Evolutionary conservation across 2,329 filamentous ascomycete genomes (phyloP), one percentile per base, ranked within the genome.

Genomic region (Phoma sp.): DNA sequence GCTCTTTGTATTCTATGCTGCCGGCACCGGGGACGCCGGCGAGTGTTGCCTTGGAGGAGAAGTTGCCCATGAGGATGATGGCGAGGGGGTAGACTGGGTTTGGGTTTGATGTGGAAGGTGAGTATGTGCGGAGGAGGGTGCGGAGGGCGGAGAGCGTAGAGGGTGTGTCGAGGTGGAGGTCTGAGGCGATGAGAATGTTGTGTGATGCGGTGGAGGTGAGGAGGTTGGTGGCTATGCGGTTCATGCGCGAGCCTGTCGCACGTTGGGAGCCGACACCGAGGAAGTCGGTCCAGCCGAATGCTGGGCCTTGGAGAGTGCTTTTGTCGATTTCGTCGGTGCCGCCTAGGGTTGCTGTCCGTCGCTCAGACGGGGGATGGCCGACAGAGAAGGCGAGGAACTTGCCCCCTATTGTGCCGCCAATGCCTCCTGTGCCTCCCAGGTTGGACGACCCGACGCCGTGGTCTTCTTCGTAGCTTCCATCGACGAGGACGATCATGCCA

Each of bases 281-380:
- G 69, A 98, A 99, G 74, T 98, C 95, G 47, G 96, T 92, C 93
- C 95, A 99, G 36, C 95, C 95, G 69, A 98, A 97, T 1, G 73
- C 75, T 33, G 75, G 74, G 7, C 74, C 74, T 17, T 61, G 54
- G 6, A 70, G 28, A 7, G 51, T 75, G 34, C 74, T 78, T 29
- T 78, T 71, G 21, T 74, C 72, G n/a, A 73, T 47, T 12, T 76
- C 72, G 10, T 82, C 81, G n/a, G 81, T 80, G 18, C 87, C 84
- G 9, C 93, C 93, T 3, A 97, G 80, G 0, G 92, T 95, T 11
- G 86, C 84, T 42, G 88, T 87, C 32, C 95, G 85, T 68, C 90
- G 88, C 77, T 99, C 95, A 62, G 91, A 93, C 0, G 93, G 93
- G 3, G 96, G 95, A 43, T 95, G 92, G 7, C 92, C 92, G 48